A percentile compares a stretch with the other conserved stretches of the same genome.
Evolutionary conservation across 1,284 basidiomycete species (phyloP).

Genomic region (Sanghuangporus weigelae): DNA sequence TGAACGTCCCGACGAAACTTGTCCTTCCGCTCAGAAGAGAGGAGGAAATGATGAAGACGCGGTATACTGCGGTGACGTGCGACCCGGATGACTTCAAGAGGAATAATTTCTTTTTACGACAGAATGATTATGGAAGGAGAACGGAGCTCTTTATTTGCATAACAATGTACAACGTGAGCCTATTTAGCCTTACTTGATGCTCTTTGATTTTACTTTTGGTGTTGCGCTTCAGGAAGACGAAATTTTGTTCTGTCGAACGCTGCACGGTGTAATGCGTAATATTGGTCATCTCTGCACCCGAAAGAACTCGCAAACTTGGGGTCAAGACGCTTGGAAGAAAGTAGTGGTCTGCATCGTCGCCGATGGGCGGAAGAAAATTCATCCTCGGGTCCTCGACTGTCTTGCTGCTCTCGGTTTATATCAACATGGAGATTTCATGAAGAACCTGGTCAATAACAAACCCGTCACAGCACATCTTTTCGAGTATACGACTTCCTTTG

Average conservation of each 20-base stretch:
- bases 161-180: slow-evolving; percentile 89
- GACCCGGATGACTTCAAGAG: slow-evolving; percentile 91
- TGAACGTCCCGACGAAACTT: slow-evolving; percentile 80
- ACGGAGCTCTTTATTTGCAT: slow-evolving; percentile 95
- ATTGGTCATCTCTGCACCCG: slow-evolving; percentile 88
- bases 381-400: slow-evolving; percentile 92
- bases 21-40: slow-evolving; percentile 79
- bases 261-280: slow-evolving; percentile 95
- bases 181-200: background rate
- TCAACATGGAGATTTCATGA: slow-evolving; percentile 79
- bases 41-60: slow-evolving; percentile 79
- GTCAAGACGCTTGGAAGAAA: slow-evolving; percentile 96
- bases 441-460: slow-evolving; percentile 83
- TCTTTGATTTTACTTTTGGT: background rate
- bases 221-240: slow-evolving; percentile 77
- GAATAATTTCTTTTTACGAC: slow-evolving; percentile 80
- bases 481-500: slow-evolving; percentile 93
- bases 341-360: slow-evolving; percentile 95
- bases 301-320: slow-evolving; percentile 95
- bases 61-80: slow-evolving; percentile 87
- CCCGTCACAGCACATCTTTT: slow-evolving; percentile 92
- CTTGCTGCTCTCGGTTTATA: slow-evolving; percentile 78
- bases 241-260: slow-evolving; percentile 85
- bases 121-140: slow-evolving; percentile 72
- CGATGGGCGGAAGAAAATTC: slow-evolving; percentile 89